These are phyloP conservation scores for Termitomyces bulborhizus DNA, from an alignment of 768 basidiomycete genomes.

Conservation along the genomic window DNA sequence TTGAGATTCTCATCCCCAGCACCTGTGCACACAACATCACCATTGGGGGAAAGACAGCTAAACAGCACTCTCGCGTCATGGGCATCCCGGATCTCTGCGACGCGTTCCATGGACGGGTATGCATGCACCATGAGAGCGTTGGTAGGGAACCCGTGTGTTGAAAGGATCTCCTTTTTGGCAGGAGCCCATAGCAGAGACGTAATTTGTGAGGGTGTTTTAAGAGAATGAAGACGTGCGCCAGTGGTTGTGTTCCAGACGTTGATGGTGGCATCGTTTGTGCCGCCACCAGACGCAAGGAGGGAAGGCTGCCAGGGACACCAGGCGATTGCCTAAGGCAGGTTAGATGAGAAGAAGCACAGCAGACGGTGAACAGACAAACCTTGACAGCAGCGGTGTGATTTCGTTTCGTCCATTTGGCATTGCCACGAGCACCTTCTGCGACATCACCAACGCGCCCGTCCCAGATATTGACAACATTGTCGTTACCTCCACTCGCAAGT, in stretches of 20 bases:
- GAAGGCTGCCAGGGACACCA: slow-evolving; percentile 98
- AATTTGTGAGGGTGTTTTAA: slow-evolving; percentile 85
- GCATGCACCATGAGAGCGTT: slow-evolving; percentile 77
- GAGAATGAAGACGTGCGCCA: slow-evolving; percentile 83
- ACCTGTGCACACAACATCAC: slow-evolving; percentile 88
- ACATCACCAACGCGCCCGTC: slow-evolving; percentile 73
- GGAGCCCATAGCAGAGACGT: slow-evolving; percentile 87
- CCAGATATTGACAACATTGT: slow-evolving; percentile 98
- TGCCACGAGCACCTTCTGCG: slow-evolving; percentile 42
- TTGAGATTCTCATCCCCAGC: slow-evolving; percentile 96
- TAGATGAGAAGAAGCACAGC: not conserved
- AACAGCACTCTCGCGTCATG: slow-evolving; percentile 90
- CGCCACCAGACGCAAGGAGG: slow-evolving; percentile 89
- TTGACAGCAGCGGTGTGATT: slow-evolving; percentile 89
- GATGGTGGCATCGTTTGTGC: slow-evolving; percentile 88
- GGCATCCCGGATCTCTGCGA: slow-evolving; percentile 83
- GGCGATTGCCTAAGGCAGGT: slow-evolving; percentile 64
- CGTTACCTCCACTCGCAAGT: slow-evolving; percentile 93
- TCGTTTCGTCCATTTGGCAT: slow-evolving; percentile 85
- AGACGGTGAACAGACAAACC: slow-evolving; percentile 26
- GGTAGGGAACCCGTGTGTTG: slow-evolving; percentile 93
- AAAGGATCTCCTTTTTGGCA: slow-evolving; percentile 83
- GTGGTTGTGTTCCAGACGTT: slow-evolving; percentile 92
- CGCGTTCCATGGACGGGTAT: slow-evolving; percentile 80
- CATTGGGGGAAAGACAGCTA: slow-evolving; percentile 79